Evolutionary conservation across 306 rosid genomes (phyloP).

Genomic region (Arachis hypogaea): DNA sequence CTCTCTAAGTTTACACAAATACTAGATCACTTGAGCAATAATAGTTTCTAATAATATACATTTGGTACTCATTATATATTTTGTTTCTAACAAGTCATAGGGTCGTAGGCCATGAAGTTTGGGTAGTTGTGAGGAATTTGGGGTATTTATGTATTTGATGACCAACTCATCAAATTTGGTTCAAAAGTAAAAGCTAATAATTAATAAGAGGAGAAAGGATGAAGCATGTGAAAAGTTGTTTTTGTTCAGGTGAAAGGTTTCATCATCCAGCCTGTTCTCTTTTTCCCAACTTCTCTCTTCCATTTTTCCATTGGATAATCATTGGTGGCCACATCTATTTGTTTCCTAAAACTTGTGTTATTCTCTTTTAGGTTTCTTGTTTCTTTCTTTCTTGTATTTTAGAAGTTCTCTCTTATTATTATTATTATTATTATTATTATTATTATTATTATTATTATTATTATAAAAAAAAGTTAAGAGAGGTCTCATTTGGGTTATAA

Average conservation of each 20-base stretch:
- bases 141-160: slow-evolving; percentile 10
- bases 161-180: slow-evolving; percentile 14
- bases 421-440: too few relatives aligned
- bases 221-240: slow-evolving; percentile 12
- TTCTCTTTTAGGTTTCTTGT: background rate
- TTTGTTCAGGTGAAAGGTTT: background rate
- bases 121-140: background rate
- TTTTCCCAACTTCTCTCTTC: background rate
- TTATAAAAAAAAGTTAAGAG: too few relatives aligned
- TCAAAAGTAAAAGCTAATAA: slow-evolving; percentile 27
- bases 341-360: background rate
- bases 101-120: background rate
- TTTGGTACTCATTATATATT: too few relatives aligned
- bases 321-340: background rate
- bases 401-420: too few relatives aligned
- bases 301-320: background rate
- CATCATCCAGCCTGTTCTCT: slow-evolving; percentile 8
- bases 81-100: too few relatives aligned
- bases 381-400: background rate
- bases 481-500: too few relatives aligned
- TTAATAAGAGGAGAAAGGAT: slow-evolving; percentile 9
- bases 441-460: too few relatives aligned
- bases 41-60: too few relatives aligned
- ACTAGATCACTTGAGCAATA: too few relatives aligned
- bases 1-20: too few relatives aligned